Base-by-base conservation (phyloP, 179 eudicot species). In the Actinidia polygama region DNA sequence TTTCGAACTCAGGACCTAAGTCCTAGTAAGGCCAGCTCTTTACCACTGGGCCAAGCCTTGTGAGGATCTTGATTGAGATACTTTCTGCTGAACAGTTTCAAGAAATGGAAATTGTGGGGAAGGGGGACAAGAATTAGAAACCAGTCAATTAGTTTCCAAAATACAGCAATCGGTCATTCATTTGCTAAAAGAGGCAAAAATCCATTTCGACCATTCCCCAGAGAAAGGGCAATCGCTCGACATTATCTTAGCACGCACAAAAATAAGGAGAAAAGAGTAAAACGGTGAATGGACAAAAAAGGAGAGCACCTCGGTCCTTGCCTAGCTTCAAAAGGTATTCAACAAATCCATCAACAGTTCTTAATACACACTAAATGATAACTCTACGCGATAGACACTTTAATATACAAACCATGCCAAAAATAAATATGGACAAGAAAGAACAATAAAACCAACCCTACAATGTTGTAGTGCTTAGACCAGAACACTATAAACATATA, bases 391-490 rank as follows among this genome's bases (percentile, higher is more conserved):
- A 18, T 50, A 58, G 79, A 58, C 18, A 76, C 51, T 26, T 19
- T 58, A 40, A 58, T 76, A 26, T 57, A 76, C 64, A 75, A 75
- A 57, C 79, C 63, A 58, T 76, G 67, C 51, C 19, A 4, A 57
- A 36, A 58, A 36, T 11, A 57, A 58, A 50, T 55, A 16, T 1
- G 26, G 51, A 12, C 79, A 76, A 30, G 21, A 21, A 76, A 10
- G 40, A 18, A 40, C 44, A 21, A 5, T 4, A 18, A 19, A 2
- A 36, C 5, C 51, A 36, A 18, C 26, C 30, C 18, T 76, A 18
- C 57, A 40, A 76, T 58, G 44, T 19, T 19, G 58, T 11, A 57
- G 26, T 30, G 24, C 36, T 57, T 3, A 6, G 36, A 36, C 58
- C 26, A 8, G 10, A 19, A 74, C 36, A 30, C 36, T 30, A 30